Conservation (phyloP, 352 stramenopile species). For the Pythium aphanidermatum region DNA sequence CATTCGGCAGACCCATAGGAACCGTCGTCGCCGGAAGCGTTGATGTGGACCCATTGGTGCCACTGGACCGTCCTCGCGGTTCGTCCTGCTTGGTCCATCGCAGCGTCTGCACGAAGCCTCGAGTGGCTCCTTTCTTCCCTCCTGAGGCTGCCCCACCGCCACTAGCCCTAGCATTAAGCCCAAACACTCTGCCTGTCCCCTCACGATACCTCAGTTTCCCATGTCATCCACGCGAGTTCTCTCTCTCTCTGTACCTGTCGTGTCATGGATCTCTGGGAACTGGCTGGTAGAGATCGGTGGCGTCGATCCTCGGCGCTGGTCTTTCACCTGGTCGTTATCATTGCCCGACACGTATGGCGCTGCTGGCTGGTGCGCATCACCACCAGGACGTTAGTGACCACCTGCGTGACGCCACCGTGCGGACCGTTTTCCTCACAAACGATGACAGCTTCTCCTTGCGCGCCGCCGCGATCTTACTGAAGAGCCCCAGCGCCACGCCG, state of each 20-base stretch:
- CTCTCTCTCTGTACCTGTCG: conserved; percentile 20
- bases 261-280: conserved; percentile 51
- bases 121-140: conserved; percentile 30
- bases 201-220: not conserved
- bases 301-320: conserved; percentile 1
- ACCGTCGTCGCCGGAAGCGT: not conserved
- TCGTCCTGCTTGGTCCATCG: conserved; percentile 41
- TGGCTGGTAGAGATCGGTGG: conserved; percentile 15
- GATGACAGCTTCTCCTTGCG: conserved; percentile 60
- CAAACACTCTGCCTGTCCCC: too few species aligned
- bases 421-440: conserved; percentile 25
- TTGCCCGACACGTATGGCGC: not conserved
- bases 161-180: not conserved
- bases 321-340: not conserved
- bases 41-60: not conserved
- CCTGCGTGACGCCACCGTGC: too few species aligned
- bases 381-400: too few species aligned
- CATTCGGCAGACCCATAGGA: too few species aligned
- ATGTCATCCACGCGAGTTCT: not conserved
- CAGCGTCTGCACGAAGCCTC: conserved; percentile 36
- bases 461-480: conserved; percentile 68
- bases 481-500: conserved; percentile 54
- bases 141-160: not conserved
- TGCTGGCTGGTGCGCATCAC: too few species aligned
- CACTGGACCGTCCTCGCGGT: conserved; percentile 3